These are phyloP conservation scores for Dissophora ornata DNA, from an alignment of 192 early-diverging fungal genomes.

Conservation along the genomic window DNA sequence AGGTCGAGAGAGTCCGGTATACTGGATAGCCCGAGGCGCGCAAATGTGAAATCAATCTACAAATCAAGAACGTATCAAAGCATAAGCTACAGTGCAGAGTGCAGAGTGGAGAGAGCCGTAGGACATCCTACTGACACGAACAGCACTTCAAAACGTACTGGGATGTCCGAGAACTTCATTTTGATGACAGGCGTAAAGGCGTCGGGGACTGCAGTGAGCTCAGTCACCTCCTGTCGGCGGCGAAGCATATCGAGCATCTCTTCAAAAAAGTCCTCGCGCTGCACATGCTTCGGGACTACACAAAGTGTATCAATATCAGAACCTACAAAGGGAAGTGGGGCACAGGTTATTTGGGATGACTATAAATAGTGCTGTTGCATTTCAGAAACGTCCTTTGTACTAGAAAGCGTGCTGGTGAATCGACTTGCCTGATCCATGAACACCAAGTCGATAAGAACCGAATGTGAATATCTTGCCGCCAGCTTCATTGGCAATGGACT, in stretches of 20 bases:
- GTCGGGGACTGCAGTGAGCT: constrained; percentile 88
- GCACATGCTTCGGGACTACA: constrained; percentile 90
- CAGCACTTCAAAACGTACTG: constrained; percentile 61
- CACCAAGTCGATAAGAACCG: constrained; percentile 95
- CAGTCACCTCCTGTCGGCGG: constrained; percentile 83
- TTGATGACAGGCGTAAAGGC: constrained; percentile 97
- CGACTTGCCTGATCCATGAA: constrained; percentile 85
- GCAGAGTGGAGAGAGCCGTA: not conserved
- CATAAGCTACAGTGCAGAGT: too few relatives aligned
- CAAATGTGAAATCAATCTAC: constrained; percentile 95
- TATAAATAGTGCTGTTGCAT: too few relatives aligned
- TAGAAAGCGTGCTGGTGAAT: too few relatives aligned
- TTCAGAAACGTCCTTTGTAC: too few relatives aligned
- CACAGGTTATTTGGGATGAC: too few relatives aligned
- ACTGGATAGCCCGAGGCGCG: constrained; percentile 74
- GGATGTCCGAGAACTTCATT: constrained; percentile 91
- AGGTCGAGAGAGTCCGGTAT: constrained; percentile 90
- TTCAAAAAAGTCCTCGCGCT: constrained; percentile 92
- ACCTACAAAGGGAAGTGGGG: too few relatives aligned
- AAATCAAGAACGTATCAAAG: too few relatives aligned
- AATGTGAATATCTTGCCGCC: constrained; percentile 98
- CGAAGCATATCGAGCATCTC: constrained; percentile 90
- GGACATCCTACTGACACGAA: not conserved
- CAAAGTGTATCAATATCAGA: constrained; percentile 99
- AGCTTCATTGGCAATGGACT: constrained; percentile 83